phyloP scores from a whole-genome alignment of 768 basidiomycete genomes.

The Phanerochaete carnosa region DNA sequence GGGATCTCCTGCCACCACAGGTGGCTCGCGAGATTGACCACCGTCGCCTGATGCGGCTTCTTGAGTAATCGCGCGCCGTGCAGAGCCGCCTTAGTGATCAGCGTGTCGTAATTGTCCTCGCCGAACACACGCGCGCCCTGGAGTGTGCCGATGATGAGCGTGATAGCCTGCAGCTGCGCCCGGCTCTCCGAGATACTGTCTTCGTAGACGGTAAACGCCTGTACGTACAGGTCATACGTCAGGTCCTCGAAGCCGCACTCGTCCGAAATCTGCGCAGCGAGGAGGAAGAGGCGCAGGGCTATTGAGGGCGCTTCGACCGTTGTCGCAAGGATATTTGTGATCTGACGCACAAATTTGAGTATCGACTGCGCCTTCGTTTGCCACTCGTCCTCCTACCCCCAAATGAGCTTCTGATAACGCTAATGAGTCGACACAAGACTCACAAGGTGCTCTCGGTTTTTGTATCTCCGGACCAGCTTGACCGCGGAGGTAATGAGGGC shows the following conservation, averaged over 20 bases:
- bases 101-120: constrained; percentile 92
- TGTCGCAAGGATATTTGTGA: constrained; percentile 89
- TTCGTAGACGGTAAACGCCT: constrained; percentile 97
- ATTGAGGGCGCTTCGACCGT: constrained; percentile 92
- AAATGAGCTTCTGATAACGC: background rate
- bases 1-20: constrained; percentile 94
- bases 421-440: constrained; percentile 16
- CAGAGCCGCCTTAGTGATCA: constrained; percentile 98
- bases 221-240: constrained; percentile 96
- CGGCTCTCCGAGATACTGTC: constrained; percentile 95
- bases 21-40: constrained; percentile 93
- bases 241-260: constrained; percentile 95
- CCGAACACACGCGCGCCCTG: constrained; percentile 90
- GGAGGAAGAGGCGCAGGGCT: constrained; percentile 90
- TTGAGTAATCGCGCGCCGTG: constrained; percentile 96
- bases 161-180: constrained; percentile 96
- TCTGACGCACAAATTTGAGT: constrained; percentile 92
- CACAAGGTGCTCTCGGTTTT: constrained; percentile 72
- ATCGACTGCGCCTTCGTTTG: constrained; percentile 79
- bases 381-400: constrained; percentile 76
- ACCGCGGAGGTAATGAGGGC: constrained; percentile 92
- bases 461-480: constrained; percentile 90
- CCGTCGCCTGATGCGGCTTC: constrained; percentile 96
- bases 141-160: constrained; percentile 88
- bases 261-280: constrained; percentile 93